Conservation (phyloP, 2,329 filamentous ascomycete species). For the Gliomastix tumulicola region DNA sequence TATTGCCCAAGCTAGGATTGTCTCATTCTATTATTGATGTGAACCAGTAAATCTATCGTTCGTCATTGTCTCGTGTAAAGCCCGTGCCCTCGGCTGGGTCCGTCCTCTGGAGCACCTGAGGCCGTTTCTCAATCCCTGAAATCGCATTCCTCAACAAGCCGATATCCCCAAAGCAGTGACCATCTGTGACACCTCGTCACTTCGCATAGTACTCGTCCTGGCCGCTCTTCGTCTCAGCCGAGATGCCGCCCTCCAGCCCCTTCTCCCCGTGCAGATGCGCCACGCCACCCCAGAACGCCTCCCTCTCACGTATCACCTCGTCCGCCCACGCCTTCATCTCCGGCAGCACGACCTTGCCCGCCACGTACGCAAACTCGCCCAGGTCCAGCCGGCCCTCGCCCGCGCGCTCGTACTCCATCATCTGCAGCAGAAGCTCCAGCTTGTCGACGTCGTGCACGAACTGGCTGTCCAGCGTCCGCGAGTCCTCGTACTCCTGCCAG, state of each 20-base stretch:
- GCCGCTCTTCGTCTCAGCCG: slow-evolving; percentile 24
- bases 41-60: too few relatives aligned
- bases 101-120: too few relatives aligned
- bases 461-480: slow-evolving; percentile 71
- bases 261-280: slow-evolving; percentile 38
- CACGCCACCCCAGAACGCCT: slow-evolving; percentile 60
- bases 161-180: too few relatives aligned
- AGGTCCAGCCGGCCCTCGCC: slow-evolving; percentile 63
- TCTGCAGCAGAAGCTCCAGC: slow-evolving; percentile 89
- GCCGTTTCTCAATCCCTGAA: too few relatives aligned
- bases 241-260: slow-evolving; percentile 28
- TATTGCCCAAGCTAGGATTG: too few relatives aligned
- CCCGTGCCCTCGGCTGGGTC: too few relatives aligned
- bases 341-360: slow-evolving; percentile 61
- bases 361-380: slow-evolving; percentile 79
- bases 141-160: too few relatives aligned
- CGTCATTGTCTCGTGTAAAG: too few relatives aligned
- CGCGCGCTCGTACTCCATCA: slow-evolving; percentile 88
- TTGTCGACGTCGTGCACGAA: slow-evolving; percentile 98
- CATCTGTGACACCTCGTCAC: too few relatives aligned
- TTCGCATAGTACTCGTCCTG: slow-evolving; percentile 44
- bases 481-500: slow-evolving; percentile 96
- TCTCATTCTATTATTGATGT: too few relatives aligned
- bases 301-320: slow-evolving; percentile 69
- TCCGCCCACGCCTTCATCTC: slow-evolving; percentile 78